phyloP scores from a whole-genome alignment of 345 rosid species.

The Brassica cretica region DNA sequence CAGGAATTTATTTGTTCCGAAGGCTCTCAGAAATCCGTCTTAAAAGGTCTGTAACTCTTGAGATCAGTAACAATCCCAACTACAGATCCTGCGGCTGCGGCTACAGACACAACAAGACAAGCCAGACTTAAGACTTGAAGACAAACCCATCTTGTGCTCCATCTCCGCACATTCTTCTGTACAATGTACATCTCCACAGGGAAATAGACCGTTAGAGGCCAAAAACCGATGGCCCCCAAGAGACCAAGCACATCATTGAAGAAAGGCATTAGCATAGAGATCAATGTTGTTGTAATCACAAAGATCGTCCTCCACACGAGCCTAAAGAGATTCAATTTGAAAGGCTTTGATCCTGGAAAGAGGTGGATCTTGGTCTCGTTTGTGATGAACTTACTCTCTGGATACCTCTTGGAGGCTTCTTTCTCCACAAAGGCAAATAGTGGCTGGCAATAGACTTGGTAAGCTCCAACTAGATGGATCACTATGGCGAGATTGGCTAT shows the following conservation, averaged over 20 bases:
- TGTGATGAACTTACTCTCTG: not conserved
- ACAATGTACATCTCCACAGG: not conserved
- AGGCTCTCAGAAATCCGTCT: not conserved
- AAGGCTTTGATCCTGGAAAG: not conserved
- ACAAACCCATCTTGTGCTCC: slow-evolving; percentile 3
- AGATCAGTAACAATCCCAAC: not conserved
- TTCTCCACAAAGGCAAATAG: not conserved
- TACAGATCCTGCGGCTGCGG: not conserved
- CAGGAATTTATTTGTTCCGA: not conserved
- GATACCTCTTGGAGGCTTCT: not conserved
- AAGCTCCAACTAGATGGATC: not conserved
- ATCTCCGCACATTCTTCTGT: not conserved
- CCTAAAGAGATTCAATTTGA: not conserved
- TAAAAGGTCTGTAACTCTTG: not conserved
- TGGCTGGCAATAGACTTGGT: not conserved
- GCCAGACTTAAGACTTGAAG: not conserved
- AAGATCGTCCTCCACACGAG: not conserved
- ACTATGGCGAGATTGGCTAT: not conserved
- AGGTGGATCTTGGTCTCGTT: slow-evolving; percentile 1
- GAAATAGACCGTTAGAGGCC: not conserved
- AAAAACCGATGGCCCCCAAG: not conserved
- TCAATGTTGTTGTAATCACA: not conserved
- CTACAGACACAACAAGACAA: not conserved
- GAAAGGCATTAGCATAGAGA: not conserved
- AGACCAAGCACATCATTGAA: not conserved